Evolutionary conservation across 2,329 filamentous ascomycete species (phyloP).

Genomic region (Didymella lethalis): DNA sequence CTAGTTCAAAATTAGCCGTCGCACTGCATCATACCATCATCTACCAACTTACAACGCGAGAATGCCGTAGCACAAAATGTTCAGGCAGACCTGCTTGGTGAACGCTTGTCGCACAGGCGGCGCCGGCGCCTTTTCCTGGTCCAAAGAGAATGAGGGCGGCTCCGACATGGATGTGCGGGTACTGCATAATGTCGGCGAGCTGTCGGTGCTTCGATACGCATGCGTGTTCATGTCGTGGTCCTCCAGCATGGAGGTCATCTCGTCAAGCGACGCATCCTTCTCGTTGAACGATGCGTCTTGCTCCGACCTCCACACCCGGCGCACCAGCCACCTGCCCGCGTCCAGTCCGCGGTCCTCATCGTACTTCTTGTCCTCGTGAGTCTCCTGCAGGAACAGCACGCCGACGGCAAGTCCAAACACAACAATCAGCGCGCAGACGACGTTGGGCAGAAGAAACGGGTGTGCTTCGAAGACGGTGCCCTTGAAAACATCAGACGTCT

Average conservation of each 20-base stretch:
- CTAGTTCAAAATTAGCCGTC: slow-evolving; percentile 57
- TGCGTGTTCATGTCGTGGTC: slow-evolving; percentile 57
- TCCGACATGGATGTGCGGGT: slow-evolving; percentile 42
- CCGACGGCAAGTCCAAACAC: slow-evolving; percentile 78
- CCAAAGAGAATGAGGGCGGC: slow-evolving; percentile 46
- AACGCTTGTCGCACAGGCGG: slow-evolving; percentile 67
- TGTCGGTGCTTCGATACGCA: slow-evolving; percentile 68
- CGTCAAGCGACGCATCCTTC: slow-evolving; percentile 62
- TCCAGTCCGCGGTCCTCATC: slow-evolving; percentile 79
- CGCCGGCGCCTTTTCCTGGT: slow-evolving; percentile 35
- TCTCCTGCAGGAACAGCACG: slow-evolving; percentile 90
- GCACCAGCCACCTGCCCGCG: slow-evolving; percentile 73
- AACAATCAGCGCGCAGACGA: slow-evolving; percentile 86
- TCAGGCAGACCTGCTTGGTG: slow-evolving; percentile 82
- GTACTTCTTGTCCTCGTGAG: slow-evolving; percentile 81
- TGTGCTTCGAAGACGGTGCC: slow-evolving; percentile 84
- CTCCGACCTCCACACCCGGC: slow-evolving; percentile 43
- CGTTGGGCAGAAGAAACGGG: slow-evolving; percentile 89
- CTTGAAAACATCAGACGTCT: slow-evolving; percentile 80
- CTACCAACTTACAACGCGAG: slow-evolving; percentile 80
- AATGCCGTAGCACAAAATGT: slow-evolving; percentile 89
- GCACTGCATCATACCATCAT: slow-evolving; percentile 22
- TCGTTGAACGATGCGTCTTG: slow-evolving; percentile 44
- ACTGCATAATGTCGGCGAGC: slow-evolving; percentile 60
- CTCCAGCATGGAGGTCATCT: slow-evolving; percentile 68